A percentile compares a stretch with the other conserved stretches of the same genome.
phyloP scores from a whole-genome alignment of 2,329 filamentous ascomycete genomes.

The Curvularia sp. region DNA sequence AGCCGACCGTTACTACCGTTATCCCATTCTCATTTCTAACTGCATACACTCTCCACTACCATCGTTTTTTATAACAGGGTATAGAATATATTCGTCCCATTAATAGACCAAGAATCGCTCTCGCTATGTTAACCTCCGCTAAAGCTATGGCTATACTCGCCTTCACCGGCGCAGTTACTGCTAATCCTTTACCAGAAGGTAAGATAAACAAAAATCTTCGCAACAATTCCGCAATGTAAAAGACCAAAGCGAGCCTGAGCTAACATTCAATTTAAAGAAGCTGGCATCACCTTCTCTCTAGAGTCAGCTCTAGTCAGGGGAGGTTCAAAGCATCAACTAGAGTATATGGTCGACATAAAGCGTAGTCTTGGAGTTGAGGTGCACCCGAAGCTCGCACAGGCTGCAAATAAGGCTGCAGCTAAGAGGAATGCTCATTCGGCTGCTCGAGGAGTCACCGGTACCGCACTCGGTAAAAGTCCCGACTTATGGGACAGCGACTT shows the following conservation, averaged over 20 bases:
- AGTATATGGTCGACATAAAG: slow-evolving; percentile 1
- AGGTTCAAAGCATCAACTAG: background rate
- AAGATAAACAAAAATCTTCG: background rate
- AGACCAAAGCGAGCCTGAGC: background rate
- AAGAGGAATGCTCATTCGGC: background rate
- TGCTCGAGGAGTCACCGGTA: background rate
- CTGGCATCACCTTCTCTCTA: background rate
- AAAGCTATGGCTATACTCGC: background rate
- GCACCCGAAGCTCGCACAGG: background rate
- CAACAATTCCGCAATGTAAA: background rate
- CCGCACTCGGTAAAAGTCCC: background rate
- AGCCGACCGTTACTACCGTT: background rate
- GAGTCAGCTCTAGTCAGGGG: background rate
- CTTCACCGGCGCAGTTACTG: background rate
- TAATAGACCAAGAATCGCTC: background rate
- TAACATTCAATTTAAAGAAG: background rate
- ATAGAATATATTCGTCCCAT: background rate
- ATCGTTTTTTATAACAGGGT: background rate
- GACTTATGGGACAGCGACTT: background rate
- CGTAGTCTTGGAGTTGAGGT: background rate
- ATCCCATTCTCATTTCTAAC: background rate
- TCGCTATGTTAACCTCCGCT: background rate
- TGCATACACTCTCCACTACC: background rate
- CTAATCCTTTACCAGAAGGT: background rate
- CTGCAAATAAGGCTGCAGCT: background rate